phyloP scores from a whole-genome alignment of 257 asterid genomes.

The Orobanche coerulescens region DNA sequence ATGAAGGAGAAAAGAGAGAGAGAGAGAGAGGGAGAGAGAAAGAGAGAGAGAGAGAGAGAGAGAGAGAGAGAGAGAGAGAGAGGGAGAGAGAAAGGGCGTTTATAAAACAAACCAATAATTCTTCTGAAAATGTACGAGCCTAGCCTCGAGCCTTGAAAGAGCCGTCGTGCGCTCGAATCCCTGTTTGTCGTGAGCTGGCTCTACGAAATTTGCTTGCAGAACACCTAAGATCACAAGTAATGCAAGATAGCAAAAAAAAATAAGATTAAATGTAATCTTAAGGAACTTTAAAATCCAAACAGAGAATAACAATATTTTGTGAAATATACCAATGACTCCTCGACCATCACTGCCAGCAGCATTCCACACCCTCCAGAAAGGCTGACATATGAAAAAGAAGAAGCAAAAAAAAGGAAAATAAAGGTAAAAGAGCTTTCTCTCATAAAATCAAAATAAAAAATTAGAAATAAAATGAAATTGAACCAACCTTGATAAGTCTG shows the following conservation, averaged over 20 bases:
- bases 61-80: no score
- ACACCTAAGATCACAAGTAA: constrained; percentile 38
- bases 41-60: no score
- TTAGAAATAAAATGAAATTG: neutral
- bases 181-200: constrained; percentile 76
- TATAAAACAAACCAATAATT: constrained; percentile 41
- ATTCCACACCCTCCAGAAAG: constrained; percentile 89
- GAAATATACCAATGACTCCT: constrained; percentile 58
- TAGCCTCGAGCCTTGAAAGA: constrained; percentile 44
- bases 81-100: neutral
- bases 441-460: no score
- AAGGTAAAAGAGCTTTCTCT: neutral
- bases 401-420: neutral
- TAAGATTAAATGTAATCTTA: neutral
- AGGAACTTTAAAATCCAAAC: neutral
- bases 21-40: no score
- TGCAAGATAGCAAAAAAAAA: neutral
- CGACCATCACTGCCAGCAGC: constrained; percentile 90
- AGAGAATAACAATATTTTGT: neutral
- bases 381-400: constrained; percentile 28
- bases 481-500: constrained; percentile 61
- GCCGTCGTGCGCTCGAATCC: constrained; percentile 62
- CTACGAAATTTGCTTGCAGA: constrained; percentile 62
- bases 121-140: constrained; percentile 40
- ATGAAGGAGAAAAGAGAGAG: no score